These are phyloP conservation scores for Aureobasidium melanogenum DNA, from an alignment of 2,329 filamentous ascomycete genomes.

Conservation along the genomic window DNA sequence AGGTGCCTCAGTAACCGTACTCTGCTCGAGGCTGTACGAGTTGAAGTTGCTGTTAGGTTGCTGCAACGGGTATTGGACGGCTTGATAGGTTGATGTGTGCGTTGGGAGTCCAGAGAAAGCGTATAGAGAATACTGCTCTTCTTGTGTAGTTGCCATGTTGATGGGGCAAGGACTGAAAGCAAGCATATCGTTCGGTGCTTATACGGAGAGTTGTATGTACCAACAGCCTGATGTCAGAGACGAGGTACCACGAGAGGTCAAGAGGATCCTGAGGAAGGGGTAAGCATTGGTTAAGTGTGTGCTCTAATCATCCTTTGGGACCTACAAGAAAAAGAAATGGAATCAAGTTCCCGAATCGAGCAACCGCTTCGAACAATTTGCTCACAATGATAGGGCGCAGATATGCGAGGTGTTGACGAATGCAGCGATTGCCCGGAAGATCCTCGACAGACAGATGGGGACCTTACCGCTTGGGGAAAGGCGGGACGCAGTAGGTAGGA, in stretches of 20 bases:
- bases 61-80: not conserved
- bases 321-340: slow-evolving; percentile 6
- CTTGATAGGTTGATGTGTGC: not conserved
- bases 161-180: not conserved
- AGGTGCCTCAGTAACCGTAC: not conserved
- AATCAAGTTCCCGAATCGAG: not conserved
- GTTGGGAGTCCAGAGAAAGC: not conserved
- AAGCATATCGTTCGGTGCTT: not conserved
- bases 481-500: not conserved
- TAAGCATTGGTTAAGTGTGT: not conserved
- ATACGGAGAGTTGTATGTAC: not conserved
- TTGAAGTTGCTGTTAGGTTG: not conserved
- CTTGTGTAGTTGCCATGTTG: not conserved
- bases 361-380: not conserved
- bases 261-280: not conserved
- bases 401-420: slow-evolving; percentile 4
- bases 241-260: not conserved
- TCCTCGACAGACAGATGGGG: slow-evolving; percentile 5
- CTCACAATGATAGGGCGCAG: not conserved
- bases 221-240: not conserved
- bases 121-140: slow-evolving; percentile 3
- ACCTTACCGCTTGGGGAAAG: not conserved
- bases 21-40: not conserved
- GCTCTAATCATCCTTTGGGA: not conserved
- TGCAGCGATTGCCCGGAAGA: slow-evolving; percentile 1